Conservation (phyloP, 2,329 filamentous ascomycete species). For the Trichophyton rubrum region DNA sequence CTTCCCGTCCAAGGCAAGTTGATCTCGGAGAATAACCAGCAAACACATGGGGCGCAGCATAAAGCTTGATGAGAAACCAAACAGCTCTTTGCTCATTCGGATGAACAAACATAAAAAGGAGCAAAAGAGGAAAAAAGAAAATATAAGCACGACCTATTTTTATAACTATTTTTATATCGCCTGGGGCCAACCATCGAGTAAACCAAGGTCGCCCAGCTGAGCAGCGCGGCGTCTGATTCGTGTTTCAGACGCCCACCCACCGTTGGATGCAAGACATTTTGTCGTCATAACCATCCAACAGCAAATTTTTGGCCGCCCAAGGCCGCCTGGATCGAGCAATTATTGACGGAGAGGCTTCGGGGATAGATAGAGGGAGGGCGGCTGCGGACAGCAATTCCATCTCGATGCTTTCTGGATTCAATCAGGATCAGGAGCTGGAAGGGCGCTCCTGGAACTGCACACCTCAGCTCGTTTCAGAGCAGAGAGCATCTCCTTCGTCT, state of each 20-base stretch:
- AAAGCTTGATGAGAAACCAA: neutral
- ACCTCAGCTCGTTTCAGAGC: neutral
- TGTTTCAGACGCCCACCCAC: slow-evolving; percentile 2
- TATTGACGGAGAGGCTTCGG: neutral
- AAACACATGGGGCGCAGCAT: neutral
- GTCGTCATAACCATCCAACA: neutral
- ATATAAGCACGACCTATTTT: slow-evolving; percentile 1
- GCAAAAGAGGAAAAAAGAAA: neutral
- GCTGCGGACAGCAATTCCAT: neutral
- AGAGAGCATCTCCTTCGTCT: neutral
- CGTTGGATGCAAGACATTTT: slow-evolving; percentile 3
- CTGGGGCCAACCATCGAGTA: neutral
- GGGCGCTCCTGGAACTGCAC: neutral
- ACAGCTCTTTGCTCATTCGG: neutral
- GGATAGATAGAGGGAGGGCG: too few species aligned
- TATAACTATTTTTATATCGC: slow-evolving; percentile 1
- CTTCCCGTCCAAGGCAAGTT: neutral
- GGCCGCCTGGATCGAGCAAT: slow-evolving; percentile 1
- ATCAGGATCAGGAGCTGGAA: too few species aligned
- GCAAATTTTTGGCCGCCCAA: neutral
- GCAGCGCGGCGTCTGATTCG: slow-evolving; percentile 1
- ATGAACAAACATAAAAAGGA: too few species aligned
- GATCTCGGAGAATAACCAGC: slow-evolving; percentile 1
- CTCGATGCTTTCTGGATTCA: neutral
- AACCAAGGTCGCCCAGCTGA: neutral